Evolutionary conservation across 305 asterid genomes (phyloP).

Genomic region (Fraxinus dipetala): DNA sequence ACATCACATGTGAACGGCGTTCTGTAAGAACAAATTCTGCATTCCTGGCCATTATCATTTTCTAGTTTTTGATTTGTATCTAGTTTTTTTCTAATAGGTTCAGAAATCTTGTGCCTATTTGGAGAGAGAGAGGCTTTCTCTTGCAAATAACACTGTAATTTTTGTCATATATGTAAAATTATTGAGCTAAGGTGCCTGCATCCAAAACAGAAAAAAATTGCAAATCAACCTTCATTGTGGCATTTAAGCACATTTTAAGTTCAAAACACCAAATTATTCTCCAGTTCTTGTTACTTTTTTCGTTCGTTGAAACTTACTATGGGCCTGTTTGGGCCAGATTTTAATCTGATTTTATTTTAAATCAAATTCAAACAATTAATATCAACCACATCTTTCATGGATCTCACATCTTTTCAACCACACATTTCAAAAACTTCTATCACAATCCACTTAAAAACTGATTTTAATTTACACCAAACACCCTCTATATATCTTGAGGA

Average conservation of each 20-base stretch:
- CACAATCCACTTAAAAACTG: too few relatives aligned
- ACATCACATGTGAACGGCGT: slow-evolving; percentile 68
- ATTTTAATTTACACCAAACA: too few relatives aligned
- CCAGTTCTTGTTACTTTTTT: not conserved
- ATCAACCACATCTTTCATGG: too few relatives aligned
- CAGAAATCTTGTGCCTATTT: slow-evolving; percentile 19
- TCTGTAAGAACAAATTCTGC: slow-evolving; percentile 22
- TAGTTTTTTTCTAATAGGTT: slow-evolving; percentile 17
- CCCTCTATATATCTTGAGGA: not conserved
- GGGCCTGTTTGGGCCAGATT: too few relatives aligned
- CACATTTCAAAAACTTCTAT: too few relatives aligned
- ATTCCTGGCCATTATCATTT: not conserved
- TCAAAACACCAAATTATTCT: not conserved
- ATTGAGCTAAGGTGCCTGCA: slow-evolving; percentile 23
- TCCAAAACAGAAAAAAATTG: slow-evolving; percentile 10
- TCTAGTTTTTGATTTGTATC: slow-evolving; percentile 18
- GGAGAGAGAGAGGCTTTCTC: slow-evolving; percentile 17
- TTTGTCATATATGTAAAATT: slow-evolving; percentile 23
- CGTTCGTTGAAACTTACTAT: not conserved
- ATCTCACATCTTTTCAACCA: too few relatives aligned
- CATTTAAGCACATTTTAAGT: not conserved
- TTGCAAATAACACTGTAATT: slow-evolving; percentile 30
- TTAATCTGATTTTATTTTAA: too few relatives aligned
- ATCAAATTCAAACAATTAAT: too few relatives aligned
- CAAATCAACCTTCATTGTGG: not conserved